Evolutionary conservation across 345 rosid species (phyloP).

Genomic region (Euphorbia tirucalli): DNA sequence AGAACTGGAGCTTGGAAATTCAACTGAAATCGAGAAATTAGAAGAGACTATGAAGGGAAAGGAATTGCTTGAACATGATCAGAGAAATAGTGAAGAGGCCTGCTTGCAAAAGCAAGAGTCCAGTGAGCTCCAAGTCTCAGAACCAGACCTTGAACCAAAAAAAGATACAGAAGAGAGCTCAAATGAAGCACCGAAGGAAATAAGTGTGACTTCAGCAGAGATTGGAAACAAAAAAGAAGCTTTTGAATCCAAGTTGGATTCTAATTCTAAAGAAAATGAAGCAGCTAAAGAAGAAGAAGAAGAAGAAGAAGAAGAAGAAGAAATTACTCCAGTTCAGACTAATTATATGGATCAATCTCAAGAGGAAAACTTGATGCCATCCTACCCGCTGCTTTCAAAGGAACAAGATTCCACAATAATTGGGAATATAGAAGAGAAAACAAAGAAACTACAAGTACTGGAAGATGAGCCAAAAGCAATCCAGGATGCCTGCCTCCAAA

Average conservation of each 20-base stretch:
- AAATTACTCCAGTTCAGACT: background rate
- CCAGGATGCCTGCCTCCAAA: slow-evolving; percentile 18
- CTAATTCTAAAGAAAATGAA: background rate
- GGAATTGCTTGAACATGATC: slow-evolving; percentile 24
- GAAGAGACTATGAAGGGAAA: slow-evolving; percentile 22
- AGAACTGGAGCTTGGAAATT: slow-evolving; percentile 24
- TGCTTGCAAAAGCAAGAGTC: background rate
- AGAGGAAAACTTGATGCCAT: background rate
- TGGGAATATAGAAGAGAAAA: slow-evolving; percentile 10
- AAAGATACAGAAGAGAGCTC: background rate
- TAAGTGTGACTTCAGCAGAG: background rate
- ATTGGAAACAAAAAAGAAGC: slow-evolving; percentile 10
- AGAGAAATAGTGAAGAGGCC: slow-evolving; percentile 7
- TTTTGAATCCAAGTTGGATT: slow-evolving; percentile 9
- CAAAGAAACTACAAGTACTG: background rate
- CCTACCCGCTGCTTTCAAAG: slow-evolving; percentile 5
- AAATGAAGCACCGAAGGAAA: background rate
- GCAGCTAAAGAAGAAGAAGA: too few relatives aligned
- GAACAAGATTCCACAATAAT: slow-evolving; percentile 13
- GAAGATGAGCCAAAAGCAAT: background rate
- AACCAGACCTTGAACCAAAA: background rate
- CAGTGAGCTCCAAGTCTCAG: background rate
- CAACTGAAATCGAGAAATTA: slow-evolving; percentile 25
- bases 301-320: slow-evolving; percentile 7
- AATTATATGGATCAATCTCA: slow-evolving; percentile 2